Percentiles rank a stretch among this genome's conserved stretches.
Conservation (phyloP, 495 filamentous ascomycete species). For the Xylaria acuta region DNA sequence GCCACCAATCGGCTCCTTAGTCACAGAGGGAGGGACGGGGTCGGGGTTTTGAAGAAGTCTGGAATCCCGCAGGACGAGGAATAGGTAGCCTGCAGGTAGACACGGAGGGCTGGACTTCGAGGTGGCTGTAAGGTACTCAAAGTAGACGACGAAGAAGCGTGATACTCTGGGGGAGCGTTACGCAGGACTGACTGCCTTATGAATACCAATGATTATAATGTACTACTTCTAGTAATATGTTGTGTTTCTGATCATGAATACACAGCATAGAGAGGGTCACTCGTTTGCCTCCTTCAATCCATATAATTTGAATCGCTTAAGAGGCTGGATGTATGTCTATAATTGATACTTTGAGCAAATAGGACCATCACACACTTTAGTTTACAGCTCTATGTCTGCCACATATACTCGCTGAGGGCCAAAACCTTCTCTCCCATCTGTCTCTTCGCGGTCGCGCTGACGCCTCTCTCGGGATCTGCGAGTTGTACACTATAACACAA, state of each 20-base stretch:
- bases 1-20: background rate
- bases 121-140: background rate
- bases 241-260: too few relatives aligned
- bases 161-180: background rate
- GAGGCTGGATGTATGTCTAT: background rate
- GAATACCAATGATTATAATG: too few relatives aligned
- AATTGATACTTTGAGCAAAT: background rate
- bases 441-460: slow-evolving; percentile 73
- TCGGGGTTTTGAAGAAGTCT: background rate
- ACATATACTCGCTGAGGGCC: slow-evolving; percentile 80
- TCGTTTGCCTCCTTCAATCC: background rate
- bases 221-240: too few relatives aligned
- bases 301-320: background rate
- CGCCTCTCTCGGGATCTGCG: slow-evolving; percentile 72
- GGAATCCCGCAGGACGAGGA: background rate
- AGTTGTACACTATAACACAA: slow-evolving; percentile 85
- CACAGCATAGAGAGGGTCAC: too few relatives aligned
- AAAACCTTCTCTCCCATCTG: slow-evolving; percentile 76
- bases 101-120: background rate
- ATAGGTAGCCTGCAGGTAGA: background rate
- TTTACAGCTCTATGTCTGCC: slow-evolving; percentile 53
- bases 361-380: background rate
- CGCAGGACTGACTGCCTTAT: background rate
- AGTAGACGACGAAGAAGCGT: background rate
- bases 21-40: background rate